Conservation (phyloP, 306 rosid genomes). For the Cucurbita argyrosperma region DNA sequence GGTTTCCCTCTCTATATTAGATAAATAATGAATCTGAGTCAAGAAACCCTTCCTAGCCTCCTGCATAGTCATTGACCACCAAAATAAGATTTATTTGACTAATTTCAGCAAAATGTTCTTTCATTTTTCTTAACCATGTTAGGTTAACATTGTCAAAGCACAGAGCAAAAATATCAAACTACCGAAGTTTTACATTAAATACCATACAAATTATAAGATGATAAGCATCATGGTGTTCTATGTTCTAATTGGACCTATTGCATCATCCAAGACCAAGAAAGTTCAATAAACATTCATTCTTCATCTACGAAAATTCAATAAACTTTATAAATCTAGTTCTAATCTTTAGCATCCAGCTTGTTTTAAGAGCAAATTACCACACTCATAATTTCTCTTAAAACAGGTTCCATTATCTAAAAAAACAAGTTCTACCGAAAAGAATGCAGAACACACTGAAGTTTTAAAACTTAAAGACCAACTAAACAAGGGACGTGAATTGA, state of each 20-base stretch:
- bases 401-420: not conserved
- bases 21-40: constrained; percentile 46
- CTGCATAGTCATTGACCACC: constrained; percentile 26
- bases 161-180: not conserved
- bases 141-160: not conserved
- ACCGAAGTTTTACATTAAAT: not conserved
- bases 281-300: too few relatives aligned
- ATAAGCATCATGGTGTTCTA: too few relatives aligned
- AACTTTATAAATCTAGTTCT: too few relatives aligned
- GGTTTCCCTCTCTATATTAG: constrained; percentile 58
- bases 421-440: not conserved
- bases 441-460: not conserved
- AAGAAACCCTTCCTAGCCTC: constrained; percentile 75
- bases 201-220: too few relatives aligned
- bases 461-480: not conserved
- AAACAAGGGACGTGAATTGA: not conserved
- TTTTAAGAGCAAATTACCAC: not conserved
- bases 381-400: not conserved
- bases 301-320: too few relatives aligned
- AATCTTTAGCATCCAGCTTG: too few relatives aligned
- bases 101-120: not conserved
- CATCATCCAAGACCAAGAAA: too few relatives aligned
- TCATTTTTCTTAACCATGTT: not conserved
- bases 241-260: too few relatives aligned
- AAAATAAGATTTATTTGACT: not conserved